A percentile compares a stretch with the other conserved stretches of the same genome.
phyloP scores from a whole-genome alignment of 345 rosid genomes.

The Zanthoxylum bungeanum region DNA sequence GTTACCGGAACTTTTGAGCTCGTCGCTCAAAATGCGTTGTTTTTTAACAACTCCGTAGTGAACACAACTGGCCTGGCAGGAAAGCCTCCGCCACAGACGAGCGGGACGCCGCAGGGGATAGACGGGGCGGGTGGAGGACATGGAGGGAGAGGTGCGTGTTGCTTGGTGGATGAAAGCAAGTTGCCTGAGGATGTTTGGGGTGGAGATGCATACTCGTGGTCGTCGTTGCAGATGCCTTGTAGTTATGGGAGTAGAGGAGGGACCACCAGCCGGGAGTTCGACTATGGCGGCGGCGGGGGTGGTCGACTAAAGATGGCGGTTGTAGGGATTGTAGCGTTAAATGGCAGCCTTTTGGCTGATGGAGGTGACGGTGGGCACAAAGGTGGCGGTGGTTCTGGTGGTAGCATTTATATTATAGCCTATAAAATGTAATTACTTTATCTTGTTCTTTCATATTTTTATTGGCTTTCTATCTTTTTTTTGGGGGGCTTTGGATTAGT shows the following conservation, averaged over 20 bases:
- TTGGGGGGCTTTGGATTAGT: neutral
- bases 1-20: constrained; percentile 41
- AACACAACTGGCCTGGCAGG: constrained; percentile 57
- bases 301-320: constrained; percentile 53
- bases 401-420: constrained; percentile 56
- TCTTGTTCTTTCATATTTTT: constrained; percentile 1
- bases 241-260: constrained; percentile 78
- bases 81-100: constrained; percentile 58
- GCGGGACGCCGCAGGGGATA: constrained; percentile 54
- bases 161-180: constrained; percentile 52
- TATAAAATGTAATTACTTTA: constrained; percentile 47
- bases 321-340: constrained; percentile 33
- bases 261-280: constrained; percentile 55
- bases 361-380: constrained; percentile 55
- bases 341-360: constrained; percentile 49
- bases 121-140: constrained; percentile 70
- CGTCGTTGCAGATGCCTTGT: constrained; percentile 54
- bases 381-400: constrained; percentile 80
- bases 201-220: constrained; percentile 73
- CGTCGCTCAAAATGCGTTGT: constrained; percentile 39
- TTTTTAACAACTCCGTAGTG: constrained; percentile 36
- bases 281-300: constrained; percentile 68
- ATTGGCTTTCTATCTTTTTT: neutral
- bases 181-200: constrained; percentile 79
- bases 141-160: constrained; percentile 72